These are phyloP conservation scores for Paecilomyces niveus DNA, from an alignment of 2,329 filamentous ascomycete genomes.

Conservation along the genomic window DNA sequence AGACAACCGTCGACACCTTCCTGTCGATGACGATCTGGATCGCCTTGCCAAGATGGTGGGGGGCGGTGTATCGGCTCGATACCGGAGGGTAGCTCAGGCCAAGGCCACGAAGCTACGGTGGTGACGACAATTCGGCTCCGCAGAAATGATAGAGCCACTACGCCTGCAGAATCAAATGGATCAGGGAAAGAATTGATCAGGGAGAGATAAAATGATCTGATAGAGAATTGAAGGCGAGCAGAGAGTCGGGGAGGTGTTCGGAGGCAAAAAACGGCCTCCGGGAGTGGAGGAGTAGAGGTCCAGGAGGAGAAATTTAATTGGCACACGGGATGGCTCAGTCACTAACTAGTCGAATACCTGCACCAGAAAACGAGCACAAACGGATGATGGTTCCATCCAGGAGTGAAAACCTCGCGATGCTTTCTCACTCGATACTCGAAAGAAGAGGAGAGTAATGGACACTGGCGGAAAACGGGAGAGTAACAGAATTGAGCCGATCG, in stretches of 20 bases:
- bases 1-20: neutral
- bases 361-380: too few species aligned
- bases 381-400: too few species aligned
- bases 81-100: neutral
- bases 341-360: too few species aligned
- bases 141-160: neutral
- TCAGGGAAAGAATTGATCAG: neutral
- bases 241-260: neutral
- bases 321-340: too few species aligned
- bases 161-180: neutral
- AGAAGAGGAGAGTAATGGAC: too few species aligned
- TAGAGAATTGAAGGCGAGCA: neutral
- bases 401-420: too few species aligned
- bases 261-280: neutral
- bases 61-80: neutral
- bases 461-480: neutral
- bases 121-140: neutral
- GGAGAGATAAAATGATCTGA: neutral
- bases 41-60: neutral
- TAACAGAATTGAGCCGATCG: neutral
- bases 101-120: neutral
- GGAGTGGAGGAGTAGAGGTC: neutral
- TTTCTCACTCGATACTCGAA: too few species aligned
- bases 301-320: too few species aligned
- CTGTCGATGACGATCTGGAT: neutral